phyloP scores from a whole-genome alignment of 352 stramenopile genomes.

The Globisporangium paroecandrum region DNA sequence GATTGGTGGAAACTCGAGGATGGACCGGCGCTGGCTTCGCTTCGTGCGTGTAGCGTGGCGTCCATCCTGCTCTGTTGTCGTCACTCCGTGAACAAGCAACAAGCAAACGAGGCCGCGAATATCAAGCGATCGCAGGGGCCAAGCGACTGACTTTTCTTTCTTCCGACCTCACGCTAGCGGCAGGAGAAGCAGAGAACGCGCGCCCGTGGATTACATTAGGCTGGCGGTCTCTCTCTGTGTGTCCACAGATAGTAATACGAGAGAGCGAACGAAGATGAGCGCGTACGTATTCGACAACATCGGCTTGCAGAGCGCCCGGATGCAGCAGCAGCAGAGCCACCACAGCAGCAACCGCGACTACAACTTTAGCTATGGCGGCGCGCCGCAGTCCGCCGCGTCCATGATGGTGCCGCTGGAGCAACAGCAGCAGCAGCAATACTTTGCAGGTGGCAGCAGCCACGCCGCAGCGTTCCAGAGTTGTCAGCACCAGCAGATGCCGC shows the following conservation, averaged over 20 bases:
- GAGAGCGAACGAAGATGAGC: conserved; percentile 10
- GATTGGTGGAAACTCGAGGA: conserved; percentile 11
- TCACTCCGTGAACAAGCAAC: conserved; percentile 10
- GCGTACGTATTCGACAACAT: conserved; percentile 22
- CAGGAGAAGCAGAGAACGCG: background rate
- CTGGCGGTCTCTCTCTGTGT: background rate
- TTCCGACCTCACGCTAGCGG: conserved; percentile 9
- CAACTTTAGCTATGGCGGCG: conserved; percentile 1
- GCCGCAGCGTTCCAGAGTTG: conserved; percentile 1
- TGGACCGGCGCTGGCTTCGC: conserved; percentile 6
- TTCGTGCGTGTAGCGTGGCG: background rate
- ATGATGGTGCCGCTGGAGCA: conserved; percentile 15
- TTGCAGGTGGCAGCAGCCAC: background rate
- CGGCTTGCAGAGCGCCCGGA: background rate
- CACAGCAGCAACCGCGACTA: background rate
- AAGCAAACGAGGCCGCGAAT: background rate
- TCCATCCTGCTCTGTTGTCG: conserved; percentile 11
- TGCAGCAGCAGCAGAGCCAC: conserved; percentile 1
- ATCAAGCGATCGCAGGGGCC: background rate
- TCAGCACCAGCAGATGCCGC: conserved; percentile 9
- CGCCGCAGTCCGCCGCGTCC: background rate
- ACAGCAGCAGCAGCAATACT: conserved; percentile 9
- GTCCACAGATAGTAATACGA: background rate
- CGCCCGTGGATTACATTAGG: background rate
- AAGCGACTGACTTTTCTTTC: conserved; percentile 14